Conservation (phyloP, 371 early-diverging fungal species). For the Mortierella sp. region DNA sequence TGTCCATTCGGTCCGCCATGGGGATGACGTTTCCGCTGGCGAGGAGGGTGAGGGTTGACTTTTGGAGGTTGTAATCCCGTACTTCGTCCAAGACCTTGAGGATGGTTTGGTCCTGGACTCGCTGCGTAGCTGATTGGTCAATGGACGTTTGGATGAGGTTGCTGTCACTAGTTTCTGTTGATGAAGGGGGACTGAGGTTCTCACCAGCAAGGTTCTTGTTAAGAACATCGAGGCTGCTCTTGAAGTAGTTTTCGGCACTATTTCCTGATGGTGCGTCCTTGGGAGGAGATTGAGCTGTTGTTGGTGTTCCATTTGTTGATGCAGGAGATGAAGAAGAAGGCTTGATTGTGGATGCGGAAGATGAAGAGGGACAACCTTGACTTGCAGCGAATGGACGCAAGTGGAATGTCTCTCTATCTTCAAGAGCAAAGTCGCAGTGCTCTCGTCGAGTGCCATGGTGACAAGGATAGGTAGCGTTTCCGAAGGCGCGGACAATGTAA, state of each 20-base stretch:
- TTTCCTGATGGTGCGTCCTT: neutral
- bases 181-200: neutral
- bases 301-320: neutral
- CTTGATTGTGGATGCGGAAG: neutral
- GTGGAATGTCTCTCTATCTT: neutral
- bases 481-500: conserved; percentile 22
- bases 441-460: neutral
- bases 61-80: neutral
- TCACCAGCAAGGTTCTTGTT: neutral
- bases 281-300: neutral
- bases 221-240: neutral
- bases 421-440: neutral
- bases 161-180: neutral
- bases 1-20: conserved; percentile 13
- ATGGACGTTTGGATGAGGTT: neutral
- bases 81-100: neutral
- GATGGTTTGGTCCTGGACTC: neutral
- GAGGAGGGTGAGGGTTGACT: conserved; percentile 2
- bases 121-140: neutral
- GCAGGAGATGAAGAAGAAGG: neutral
- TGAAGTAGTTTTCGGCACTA: neutral
- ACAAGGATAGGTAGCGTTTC: conserved; percentile 23
- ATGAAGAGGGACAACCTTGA: neutral
- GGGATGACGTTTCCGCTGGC: neutral
- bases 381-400: neutral